Evolutionary conservation across 1,284 basidiomycete genomes (phyloP), one percentile per base, ranked within the genome.

Genomic region (Leccinum subfulvum): DNA sequence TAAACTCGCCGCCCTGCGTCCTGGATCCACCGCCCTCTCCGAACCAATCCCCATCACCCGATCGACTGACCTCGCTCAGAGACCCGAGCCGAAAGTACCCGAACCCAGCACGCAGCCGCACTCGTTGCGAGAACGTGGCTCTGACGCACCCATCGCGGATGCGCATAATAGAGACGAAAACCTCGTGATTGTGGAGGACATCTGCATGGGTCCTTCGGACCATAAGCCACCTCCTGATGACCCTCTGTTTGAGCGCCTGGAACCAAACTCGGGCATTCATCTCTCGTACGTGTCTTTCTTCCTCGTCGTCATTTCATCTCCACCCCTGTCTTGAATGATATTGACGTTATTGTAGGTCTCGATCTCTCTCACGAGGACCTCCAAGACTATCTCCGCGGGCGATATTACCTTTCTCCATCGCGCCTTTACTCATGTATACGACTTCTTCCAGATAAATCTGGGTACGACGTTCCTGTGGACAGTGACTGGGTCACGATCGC

Each of bases 401-500:
- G 97, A 35, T 97, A 90, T 75, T 93, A 91, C 71, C 81, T 99
- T 52, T 88, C 92, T 0, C 94, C 95, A 0, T 94, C 94, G 0
- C 85, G 84, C 30, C 80, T 99, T 35, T 98, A 99, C 79, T 94
- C 94, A 5, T 84, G 89, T 56, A 84, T 94, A 53, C 87, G 91
- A 11, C 84, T 92, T 0, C 82, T 88, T 8, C 84, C 89, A 0
- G 88, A 91, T 68, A 90, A 92, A 67, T 86, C 89, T 61, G 89
- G 89, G 14, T 96, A 95, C 75, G 94, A 97, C 58, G 84, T 99
- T 0, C 96, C 96, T 2, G 88, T 98, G 4, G 85, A 87, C 5
- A 92, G 92, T 2, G 97, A 98, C 75, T 98, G 91, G 90, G 84
- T 96, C 54, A 91, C 92, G 8, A 91, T 97, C 59, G 94, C 91